These are phyloP conservation scores for Emericellopsis cladophorae DNA, from an alignment of 2,329 filamentous ascomycete genomes.

Conservation along the genomic window DNA sequence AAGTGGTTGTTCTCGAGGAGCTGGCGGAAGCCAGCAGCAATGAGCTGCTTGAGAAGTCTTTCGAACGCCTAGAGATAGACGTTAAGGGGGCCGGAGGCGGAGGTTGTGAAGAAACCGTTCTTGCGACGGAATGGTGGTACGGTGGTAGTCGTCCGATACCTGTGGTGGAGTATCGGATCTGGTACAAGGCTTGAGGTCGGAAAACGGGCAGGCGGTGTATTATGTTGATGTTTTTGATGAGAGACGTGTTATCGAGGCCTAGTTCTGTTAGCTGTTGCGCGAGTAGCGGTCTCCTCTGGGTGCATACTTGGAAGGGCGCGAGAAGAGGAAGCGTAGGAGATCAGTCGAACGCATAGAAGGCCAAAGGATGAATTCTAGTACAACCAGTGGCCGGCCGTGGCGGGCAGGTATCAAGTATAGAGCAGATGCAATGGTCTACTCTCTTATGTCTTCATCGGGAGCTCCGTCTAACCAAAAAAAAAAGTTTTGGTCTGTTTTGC, in stretches of 20 bases:
- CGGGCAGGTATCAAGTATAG: no score
- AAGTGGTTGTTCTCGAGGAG: constrained; percentile 48
- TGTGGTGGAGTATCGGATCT: constrained; percentile 67
- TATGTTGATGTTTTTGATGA: background rate
- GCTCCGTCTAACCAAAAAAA: no score
- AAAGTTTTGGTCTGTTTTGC: background rate
- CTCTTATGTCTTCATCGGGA: no score
- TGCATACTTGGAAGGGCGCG: constrained; percentile 74
- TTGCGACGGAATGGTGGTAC: constrained; percentile 79
- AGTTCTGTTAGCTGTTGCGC: background rate
- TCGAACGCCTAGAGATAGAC: constrained; percentile 52
- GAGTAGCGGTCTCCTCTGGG: background rate
- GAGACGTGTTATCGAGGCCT: constrained; percentile 50
- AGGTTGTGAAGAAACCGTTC: constrained; percentile 74
- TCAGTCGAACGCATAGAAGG: constrained; percentile 85
- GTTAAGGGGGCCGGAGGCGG: constrained; percentile 86
- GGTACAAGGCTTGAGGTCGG: background rate
- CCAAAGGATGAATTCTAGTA: constrained; percentile 8
- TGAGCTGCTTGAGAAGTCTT: constrained; percentile 20
- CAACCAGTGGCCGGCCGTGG: no score
- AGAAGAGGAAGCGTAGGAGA: constrained; percentile 84
- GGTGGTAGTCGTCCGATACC: constrained; percentile 66
- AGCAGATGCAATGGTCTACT: no score
- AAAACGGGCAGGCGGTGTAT: background rate
- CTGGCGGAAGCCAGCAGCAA: constrained; percentile 83